phyloP scores from a whole-genome alignment of 2,329 filamentous ascomycete genomes.

The Aspergillus felis region DNA sequence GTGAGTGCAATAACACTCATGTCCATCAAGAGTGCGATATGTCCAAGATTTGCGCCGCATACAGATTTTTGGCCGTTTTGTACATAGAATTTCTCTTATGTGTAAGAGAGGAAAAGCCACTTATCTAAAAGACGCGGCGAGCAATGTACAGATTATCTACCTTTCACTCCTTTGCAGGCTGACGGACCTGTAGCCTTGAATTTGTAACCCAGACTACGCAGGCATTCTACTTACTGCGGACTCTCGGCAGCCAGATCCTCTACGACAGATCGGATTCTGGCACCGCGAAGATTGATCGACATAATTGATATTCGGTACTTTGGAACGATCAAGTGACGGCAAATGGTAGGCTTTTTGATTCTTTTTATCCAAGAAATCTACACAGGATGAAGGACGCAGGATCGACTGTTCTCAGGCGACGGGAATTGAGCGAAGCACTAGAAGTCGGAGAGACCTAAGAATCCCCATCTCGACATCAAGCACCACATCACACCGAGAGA shows the following conservation, averaged over 20 bases:
- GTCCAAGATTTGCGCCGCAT: not conserved
- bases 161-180: not conserved
- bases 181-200: no score
- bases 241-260: no score
- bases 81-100: not conserved
- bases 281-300: not conserved
- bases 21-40: not conserved
- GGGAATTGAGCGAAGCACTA: not conserved
- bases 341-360: not conserved
- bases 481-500: slow-evolving; percentile 4
- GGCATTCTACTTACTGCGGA: not conserved
- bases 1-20: no score
- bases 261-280: not conserved
- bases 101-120: not conserved
- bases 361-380: not conserved
- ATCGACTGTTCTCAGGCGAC: not conserved
- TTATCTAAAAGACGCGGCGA: not conserved
- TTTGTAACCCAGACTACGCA: not conserved
- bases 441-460: slow-evolving; percentile 3
- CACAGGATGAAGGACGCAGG: not conserved
- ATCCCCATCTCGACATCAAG: slow-evolving; percentile 1
- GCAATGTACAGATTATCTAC: not conserved
- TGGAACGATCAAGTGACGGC: not conserved
- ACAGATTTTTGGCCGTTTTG: not conserved
- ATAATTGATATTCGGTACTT: not conserved